Evolutionary conservation across 805 yeast species (phyloP).

Genomic region (Candida parachauliodes): DNA sequence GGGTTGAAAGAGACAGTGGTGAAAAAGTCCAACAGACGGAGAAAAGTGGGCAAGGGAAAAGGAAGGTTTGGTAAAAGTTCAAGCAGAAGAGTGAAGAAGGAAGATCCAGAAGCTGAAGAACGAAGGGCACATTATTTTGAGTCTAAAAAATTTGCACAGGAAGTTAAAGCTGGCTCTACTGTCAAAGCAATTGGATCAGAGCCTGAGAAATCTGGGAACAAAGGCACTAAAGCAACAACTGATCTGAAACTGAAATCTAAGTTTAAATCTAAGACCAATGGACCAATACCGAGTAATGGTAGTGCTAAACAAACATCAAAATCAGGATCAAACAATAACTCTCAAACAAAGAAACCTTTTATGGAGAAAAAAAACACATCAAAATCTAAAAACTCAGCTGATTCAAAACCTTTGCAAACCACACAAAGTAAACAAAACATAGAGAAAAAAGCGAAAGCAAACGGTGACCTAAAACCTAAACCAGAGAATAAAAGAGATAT

Average conservation of each 20-base stretch:
- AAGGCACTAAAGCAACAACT: neutral
- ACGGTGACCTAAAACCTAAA: no score
- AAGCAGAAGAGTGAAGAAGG: constrained; percentile 15
- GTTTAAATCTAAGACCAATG: neutral
- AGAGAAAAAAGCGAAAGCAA: no score
- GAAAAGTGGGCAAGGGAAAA: constrained; percentile 28
- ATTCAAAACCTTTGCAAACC: no score
- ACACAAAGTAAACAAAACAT: no score
- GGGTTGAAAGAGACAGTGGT: constrained; percentile 43
- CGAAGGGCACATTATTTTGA: constrained; percentile 36
- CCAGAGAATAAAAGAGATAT: no score
- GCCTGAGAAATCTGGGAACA: neutral
- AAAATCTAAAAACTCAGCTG: no score
- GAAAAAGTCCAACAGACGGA: constrained; percentile 27
- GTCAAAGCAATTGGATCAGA: constrained; percentile 37
- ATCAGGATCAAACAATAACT: no score
- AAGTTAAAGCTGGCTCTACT: constrained; percentile 36
- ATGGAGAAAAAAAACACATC: no score
- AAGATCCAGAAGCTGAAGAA: constrained; percentile 30
- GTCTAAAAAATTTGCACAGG: constrained; percentile 26
- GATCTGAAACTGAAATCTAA: neutral
- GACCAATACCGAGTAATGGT: neutral
- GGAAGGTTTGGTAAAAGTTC: constrained; percentile 12
- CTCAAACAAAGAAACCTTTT: no score
- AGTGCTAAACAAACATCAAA: constrained; percentile 5